Base-by-base conservation (phyloP, 2,329 filamentous ascomycete genomes). In the Exserohilum rostratum region DNA sequence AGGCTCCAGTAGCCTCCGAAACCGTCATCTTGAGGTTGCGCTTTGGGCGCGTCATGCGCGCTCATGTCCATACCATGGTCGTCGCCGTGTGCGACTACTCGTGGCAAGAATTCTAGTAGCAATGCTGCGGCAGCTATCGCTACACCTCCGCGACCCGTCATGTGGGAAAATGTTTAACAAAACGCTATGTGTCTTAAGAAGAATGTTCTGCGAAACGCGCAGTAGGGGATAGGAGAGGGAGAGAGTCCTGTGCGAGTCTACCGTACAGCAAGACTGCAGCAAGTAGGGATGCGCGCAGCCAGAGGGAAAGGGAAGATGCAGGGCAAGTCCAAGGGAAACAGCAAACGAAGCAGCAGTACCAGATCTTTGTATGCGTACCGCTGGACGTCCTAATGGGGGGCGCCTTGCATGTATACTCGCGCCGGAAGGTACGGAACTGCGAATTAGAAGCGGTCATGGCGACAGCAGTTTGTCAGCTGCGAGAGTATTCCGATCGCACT, bases 1-100 rank as follows among this genome's bases (percentile, higher is more conserved):
- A 85, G 78, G 20, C 81, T 73, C 75, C 88, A 89, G 71, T 89
- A 90, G 53, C 79, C 86, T n/a, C 77, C 48, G 62, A 64, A 31
- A 2, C 53, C 64, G 20, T 57, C 50, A 31, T 57, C 48, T 3
- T 66, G 54, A 17, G 55, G 42, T 17, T 59, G 61, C 27, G 65
- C 52, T 11, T 61, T 52, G 31, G 63, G 57, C 47, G 58, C 60
- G 33, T 62, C 53, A 31, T 64, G 61, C 60, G 66, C 71, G 49
- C 55, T 53, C 64, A 65, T 65, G 18, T 65, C 55, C 62, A 65
- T 66, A 34, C 68, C 65, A 67, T 44, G 60, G 35, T 74, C 70
- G 34, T 74, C 70, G 54, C 77, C 77, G 61, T 80, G 78, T 53
- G 76, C 78, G 57, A 64, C 66, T 53, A 73, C 75, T 35, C 74